Conservation (phyloP, 192 early-diverging fungal species). For the Backusella morwellensis region DNA sequence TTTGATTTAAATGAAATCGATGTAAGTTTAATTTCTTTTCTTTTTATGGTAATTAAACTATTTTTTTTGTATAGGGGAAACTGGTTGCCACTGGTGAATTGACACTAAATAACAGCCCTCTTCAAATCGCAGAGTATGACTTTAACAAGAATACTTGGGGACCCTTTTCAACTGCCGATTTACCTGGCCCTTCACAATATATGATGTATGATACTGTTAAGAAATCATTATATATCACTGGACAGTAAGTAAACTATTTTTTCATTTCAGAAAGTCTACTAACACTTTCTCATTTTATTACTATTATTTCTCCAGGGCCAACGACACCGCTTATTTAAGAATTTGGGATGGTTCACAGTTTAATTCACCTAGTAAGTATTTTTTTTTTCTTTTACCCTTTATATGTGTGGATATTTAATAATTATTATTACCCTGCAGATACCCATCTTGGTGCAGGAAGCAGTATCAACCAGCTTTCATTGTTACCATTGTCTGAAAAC, state of each 20-base stretch:
- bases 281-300: not conserved
- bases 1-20: constrained; percentile 31
- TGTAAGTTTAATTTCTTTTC: constrained; percentile 8
- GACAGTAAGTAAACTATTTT: constrained; percentile 27
- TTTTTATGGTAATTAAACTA: not conserved
- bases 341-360: constrained; percentile 21
- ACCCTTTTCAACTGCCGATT: not conserved
- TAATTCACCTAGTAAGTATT: not conserved
- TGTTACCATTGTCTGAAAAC: not conserved
- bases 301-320: not conserved
- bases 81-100: constrained; percentile 24
- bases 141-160: constrained; percentile 12
- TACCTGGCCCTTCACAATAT: constrained; percentile 9
- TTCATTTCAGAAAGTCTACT: not conserved
- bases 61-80: constrained; percentile 2
- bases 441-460: constrained; percentile 18
- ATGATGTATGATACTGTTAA: constrained; percentile 11
- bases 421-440: not conserved
- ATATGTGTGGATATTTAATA: not conserved
- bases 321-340: not conserved
- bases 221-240: constrained; percentile 31
- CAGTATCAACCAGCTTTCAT: constrained; percentile 17
- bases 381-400: not conserved
- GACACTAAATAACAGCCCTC: constrained; percentile 6
- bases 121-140: constrained; percentile 11